phyloP scores from a whole-genome alignment of 2,329 filamentous ascomycete genomes.

The Colletotrichum lindemuthianum region DNA sequence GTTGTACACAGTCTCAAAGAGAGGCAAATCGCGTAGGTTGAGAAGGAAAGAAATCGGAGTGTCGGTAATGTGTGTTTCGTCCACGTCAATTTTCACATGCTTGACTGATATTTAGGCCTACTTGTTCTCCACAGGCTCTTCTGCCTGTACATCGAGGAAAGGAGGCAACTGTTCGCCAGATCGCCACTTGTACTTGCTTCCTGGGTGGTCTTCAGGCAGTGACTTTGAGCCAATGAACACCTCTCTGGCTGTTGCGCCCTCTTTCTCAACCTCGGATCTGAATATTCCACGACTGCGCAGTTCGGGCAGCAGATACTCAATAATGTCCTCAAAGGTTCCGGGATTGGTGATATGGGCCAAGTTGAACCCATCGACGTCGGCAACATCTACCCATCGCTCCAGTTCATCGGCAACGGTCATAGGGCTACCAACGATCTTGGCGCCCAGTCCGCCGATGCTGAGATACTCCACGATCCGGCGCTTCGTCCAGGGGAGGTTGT shows the following conservation, averaged over 20 bases:
- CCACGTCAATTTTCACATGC: too few species aligned
- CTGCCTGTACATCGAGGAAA: neutral
- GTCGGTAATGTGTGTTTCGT: too few species aligned
- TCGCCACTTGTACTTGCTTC: conserved; percentile 33
- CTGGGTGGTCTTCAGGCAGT: conserved; percentile 32
- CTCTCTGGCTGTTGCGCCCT: conserved; percentile 35
- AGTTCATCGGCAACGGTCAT: conserved; percentile 55
- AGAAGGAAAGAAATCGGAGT: too few species aligned
- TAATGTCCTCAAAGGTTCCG: conserved; percentile 46
- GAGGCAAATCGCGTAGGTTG: too few species aligned
- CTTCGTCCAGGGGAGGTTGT: conserved; percentile 62
- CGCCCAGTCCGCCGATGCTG: conserved; percentile 59
- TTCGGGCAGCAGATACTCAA: conserved; percentile 44
- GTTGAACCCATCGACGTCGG: conserved; percentile 54
- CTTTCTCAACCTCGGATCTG: conserved; percentile 27
- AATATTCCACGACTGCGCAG: conserved; percentile 37
- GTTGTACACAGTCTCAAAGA: too few species aligned
- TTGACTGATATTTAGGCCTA: too few species aligned
- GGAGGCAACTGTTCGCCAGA: conserved; percentile 18
- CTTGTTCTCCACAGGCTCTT: neutral
- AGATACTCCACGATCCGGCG: conserved; percentile 64
- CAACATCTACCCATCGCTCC: conserved; percentile 54
- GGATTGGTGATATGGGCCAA: conserved; percentile 54
- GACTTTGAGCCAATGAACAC: conserved; percentile 34
- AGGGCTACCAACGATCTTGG: conserved; percentile 57